Percentiles rank a stretch among this genome's conserved stretches.
Evolutionary conservation across 352 stramenopile species (phyloP).

Genomic region (Pythium rishiriense): DNA sequence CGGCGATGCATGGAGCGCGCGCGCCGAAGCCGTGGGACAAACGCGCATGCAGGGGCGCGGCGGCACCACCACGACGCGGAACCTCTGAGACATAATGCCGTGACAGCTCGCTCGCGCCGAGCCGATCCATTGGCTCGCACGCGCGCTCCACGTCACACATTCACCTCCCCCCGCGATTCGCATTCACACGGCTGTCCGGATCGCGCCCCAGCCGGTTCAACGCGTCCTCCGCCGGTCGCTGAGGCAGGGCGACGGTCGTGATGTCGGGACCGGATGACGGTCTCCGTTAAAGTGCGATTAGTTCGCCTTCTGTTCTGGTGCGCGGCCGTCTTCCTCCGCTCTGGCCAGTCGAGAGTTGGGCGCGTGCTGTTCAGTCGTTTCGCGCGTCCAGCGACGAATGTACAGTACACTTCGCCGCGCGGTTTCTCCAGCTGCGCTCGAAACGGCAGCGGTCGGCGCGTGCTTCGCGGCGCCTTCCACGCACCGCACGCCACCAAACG

Average conservation of each 20-base stretch:
- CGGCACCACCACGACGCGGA: slow-evolving; percentile 8
- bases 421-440: no score
- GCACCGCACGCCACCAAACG: no score
- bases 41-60: slow-evolving; percentile 5
- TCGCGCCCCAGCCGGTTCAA: not conserved
- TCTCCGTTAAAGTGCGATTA: slow-evolving; percentile 7
- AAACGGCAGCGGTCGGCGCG: not conserved
- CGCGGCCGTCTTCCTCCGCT: not conserved
- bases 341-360: no score
- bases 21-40: slow-evolving; percentile 9
- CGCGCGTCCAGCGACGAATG: not conserved
- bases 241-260: no score
- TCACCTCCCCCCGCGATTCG: not conserved
- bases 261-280: not conserved
- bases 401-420: no score
- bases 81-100: slow-evolving; percentile 29
- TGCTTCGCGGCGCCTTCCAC: no score
- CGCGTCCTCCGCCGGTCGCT: not conserved
- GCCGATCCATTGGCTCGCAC: slow-evolving; percentile 5
- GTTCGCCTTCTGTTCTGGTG: not conserved
- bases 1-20: not conserved
- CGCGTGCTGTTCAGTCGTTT: not conserved
- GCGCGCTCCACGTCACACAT: not conserved
- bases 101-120: not conserved
- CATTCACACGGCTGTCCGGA: slow-evolving; percentile 9